phyloP scores from a whole-genome alignment of 176 grass and related monocot species.

The Thinopyrum elongatum region DNA sequence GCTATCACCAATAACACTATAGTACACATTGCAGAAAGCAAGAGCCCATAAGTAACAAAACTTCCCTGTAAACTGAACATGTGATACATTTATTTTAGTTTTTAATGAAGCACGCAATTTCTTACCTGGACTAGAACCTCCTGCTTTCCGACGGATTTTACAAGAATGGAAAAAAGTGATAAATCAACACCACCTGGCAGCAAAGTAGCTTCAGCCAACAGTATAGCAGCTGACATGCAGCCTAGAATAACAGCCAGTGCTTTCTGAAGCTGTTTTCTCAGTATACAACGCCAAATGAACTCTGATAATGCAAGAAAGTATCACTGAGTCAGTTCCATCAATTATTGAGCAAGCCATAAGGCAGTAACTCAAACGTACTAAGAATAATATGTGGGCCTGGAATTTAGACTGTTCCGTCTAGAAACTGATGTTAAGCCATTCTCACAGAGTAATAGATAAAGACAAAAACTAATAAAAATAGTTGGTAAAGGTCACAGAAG shows the following conservation, averaged over 20 bases:
- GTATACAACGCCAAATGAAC: slow-evolving; percentile 89
- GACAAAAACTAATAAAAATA: not conserved
- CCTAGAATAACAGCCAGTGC: slow-evolving; percentile 70
- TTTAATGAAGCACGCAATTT: slow-evolving; percentile 3
- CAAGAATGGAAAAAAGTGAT: slow-evolving; percentile 94
- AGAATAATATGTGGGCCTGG: not conserved
- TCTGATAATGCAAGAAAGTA: slow-evolving; percentile 56
- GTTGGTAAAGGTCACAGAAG: slow-evolving; percentile 3
- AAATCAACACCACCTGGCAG: slow-evolving; percentile 94
- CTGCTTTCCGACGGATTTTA: slow-evolving; percentile 86
- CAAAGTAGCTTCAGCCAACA: slow-evolving; percentile 96
- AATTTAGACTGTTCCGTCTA: slow-evolving; percentile 6
- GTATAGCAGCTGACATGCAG: slow-evolving; percentile 92
- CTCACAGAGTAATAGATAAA: not conserved
- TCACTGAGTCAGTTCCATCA: slow-evolving; percentile 11
- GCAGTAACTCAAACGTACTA: not conserved
- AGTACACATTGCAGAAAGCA: not conserved
- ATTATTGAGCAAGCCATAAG: slow-evolving; percentile 9
- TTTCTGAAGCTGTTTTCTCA: slow-evolving; percentile 96
- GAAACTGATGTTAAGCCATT: not conserved
- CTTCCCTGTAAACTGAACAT: not conserved
- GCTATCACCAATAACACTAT: not conserved
- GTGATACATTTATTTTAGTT: not conserved
- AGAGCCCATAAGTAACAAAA: slow-evolving; percentile 14
- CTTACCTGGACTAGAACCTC: slow-evolving; percentile 98